Percentiles rank a stretch among this genome's conserved stretches.
phyloP scores from a whole-genome alignment of 805 yeast species.

The Blastobotrys peoriensis region DNA sequence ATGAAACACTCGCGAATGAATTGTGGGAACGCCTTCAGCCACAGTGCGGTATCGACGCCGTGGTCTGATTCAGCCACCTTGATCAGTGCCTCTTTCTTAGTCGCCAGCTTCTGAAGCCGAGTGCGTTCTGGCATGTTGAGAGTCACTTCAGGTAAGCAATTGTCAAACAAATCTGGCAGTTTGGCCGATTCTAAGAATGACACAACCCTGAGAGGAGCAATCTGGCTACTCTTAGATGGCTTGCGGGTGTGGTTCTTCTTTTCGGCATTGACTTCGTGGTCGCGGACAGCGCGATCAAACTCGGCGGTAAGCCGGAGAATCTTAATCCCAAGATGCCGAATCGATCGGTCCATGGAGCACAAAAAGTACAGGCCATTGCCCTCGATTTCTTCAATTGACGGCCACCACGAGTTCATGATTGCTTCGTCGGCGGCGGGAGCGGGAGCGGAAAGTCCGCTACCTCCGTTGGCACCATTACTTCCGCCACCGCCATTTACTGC shows the following conservation, averaged over 20 bases:
- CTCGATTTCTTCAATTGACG: slow-evolving; percentile 89
- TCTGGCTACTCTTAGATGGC: slow-evolving; percentile 12
- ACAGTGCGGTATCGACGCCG: slow-evolving; percentile 93
- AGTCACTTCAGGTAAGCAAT: slow-evolving; percentile 40
- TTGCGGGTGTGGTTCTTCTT: slow-evolving; percentile 16
- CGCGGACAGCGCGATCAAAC: slow-evolving; percentile 78
- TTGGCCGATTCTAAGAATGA: slow-evolving; percentile 71
- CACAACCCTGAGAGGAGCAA: slow-evolving; percentile 36
- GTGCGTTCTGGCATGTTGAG: slow-evolving; percentile 67
- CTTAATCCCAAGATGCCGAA: slow-evolving; percentile 69
- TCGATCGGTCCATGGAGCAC: slow-evolving; percentile 75
- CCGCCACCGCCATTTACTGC: slow-evolving; percentile 27
- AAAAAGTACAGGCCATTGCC: slow-evolving; percentile 91
- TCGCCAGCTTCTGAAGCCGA: slow-evolving; percentile 55
- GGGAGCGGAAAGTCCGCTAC: slow-evolving; percentile 12
- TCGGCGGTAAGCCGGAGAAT: slow-evolving; percentile 74
- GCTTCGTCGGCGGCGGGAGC: neutral
- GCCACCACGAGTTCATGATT: slow-evolving; percentile 54
- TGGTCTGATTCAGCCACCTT: slow-evolving; percentile 83
- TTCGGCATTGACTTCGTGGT: slow-evolving; percentile 8
- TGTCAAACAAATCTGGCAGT: slow-evolving; percentile 54
- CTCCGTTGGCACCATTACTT: slow-evolving; percentile 27
- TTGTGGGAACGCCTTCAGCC: slow-evolving; percentile 85
- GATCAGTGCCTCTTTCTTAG: slow-evolving; percentile 59
- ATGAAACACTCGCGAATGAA: slow-evolving; percentile 66